Conservation (phyloP, 805 yeast genomes). For the Candida easanensis region DNA sequence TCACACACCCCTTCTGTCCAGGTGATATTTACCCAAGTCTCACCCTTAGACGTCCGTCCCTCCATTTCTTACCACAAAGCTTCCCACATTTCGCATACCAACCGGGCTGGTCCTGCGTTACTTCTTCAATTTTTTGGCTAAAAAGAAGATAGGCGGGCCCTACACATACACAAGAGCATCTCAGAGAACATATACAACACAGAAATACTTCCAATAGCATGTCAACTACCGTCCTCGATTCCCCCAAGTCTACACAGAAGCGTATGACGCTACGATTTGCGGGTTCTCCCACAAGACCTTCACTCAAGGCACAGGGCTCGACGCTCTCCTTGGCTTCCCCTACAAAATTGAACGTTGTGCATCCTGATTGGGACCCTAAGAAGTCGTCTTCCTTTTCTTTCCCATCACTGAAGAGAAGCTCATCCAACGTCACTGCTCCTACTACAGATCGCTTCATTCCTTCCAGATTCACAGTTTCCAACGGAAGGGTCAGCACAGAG, state of each 20-base stretch:
- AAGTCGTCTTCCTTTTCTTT: conserved; percentile 11
- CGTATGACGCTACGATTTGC: conserved; percentile 10
- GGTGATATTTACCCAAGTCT: no score
- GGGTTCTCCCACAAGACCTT: conserved; percentile 19
- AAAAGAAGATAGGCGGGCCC: conserved; percentile 16
- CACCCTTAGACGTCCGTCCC: no score
- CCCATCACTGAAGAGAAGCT: conserved; percentile 22
- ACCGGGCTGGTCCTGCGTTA: conserved; percentile 25
- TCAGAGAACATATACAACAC: background rate
- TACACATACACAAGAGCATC: background rate
- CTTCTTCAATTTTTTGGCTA: conserved; percentile 16
- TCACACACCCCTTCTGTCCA: background rate
- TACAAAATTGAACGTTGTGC: conserved; percentile 42
- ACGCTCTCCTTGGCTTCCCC: conserved; percentile 44
- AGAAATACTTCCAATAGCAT: conserved; percentile 3
- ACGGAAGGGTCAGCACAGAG: conserved; percentile 42
- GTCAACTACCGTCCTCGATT: conserved; percentile 17
- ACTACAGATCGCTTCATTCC: conserved; percentile 62
- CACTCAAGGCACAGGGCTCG: conserved; percentile 27
- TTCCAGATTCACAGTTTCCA: conserved; percentile 45
- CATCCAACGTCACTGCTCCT: conserved; percentile 25
- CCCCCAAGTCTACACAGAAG: conserved; percentile 20
- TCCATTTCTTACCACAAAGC: background rate
- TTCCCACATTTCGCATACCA: no score
- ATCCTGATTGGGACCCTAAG: conserved; percentile 34